A percentile compares a stretch with the other conserved stretches of the same genome.
Evolutionary conservation across 2,329 filamentous ascomycete species (phyloP).

Genomic region (Colletotrichum sublineola): DNA sequence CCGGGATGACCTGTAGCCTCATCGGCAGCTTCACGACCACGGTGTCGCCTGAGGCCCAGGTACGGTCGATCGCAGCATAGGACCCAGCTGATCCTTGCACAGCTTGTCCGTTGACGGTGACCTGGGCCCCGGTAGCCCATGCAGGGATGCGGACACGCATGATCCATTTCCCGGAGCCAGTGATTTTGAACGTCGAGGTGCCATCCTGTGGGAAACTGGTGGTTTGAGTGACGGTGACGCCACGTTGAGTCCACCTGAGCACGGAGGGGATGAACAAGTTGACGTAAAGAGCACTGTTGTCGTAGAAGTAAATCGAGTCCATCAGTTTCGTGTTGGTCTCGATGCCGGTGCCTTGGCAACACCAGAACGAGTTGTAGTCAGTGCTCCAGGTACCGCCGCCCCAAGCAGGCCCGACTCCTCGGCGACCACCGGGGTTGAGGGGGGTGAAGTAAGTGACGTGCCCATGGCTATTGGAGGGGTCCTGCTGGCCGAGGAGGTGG

Average conservation of each 20-base stretch:
- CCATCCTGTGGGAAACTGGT: conserved; percentile 59
- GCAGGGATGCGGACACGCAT: conserved; percentile 61
- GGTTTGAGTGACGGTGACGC: conserved; percentile 57
- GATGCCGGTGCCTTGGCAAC: conserved; percentile 64
- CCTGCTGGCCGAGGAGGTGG: conserved; percentile 63
- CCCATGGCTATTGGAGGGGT: conserved; percentile 59
- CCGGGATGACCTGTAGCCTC: conserved; percentile 56
- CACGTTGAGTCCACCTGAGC: conserved; percentile 57
- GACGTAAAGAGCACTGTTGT: conserved; percentile 58
- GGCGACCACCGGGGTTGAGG: conserved; percentile 60
- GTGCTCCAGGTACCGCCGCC: conserved; percentile 68
- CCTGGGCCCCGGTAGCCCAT: conserved; percentile 57
- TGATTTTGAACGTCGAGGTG: conserved; percentile 55
- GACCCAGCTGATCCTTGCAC: conserved; percentile 51
- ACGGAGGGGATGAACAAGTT: conserved; percentile 64
- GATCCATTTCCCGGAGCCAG: conserved; percentile 49
- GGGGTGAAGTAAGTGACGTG: conserved; percentile 68
- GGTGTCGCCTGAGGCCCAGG: conserved; percentile 59
- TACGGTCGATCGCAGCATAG: conserved; percentile 56
- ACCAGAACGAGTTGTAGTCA: conserved; percentile 67
- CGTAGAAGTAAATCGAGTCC: conserved; percentile 65
- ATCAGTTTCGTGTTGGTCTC: conserved; percentile 68
- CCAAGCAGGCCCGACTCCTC: conserved; percentile 66
- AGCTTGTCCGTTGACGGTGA: conserved; percentile 58
- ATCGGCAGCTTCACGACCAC: conserved; percentile 61